Evolutionary conservation across 2,329 filamentous ascomycete genomes (phyloP), one percentile per base, ranked within the genome.

Genomic region (Mariannaea elegans): DNA sequence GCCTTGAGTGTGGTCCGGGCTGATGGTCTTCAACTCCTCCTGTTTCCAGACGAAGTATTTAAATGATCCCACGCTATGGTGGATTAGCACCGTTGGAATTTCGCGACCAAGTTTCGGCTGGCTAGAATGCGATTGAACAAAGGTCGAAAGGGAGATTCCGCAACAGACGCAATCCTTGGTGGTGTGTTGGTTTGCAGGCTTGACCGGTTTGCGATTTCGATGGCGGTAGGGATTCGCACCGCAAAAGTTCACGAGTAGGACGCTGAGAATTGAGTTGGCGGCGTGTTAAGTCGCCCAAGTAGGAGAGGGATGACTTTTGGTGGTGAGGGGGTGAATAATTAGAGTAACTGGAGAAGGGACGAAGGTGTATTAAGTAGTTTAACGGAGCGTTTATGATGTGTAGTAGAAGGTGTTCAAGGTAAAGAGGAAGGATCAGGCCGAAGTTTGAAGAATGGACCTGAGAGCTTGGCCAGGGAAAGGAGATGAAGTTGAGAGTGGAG

Each of bases 11-110:
- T 59, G 47, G 46, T 52, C 51, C 59, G 32, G 48, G 59, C 42
- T 63, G 48, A 49, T 58, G 50, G 38, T 52, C 44, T 60, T 53
- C 23, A 49, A 56, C 38, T 62, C 24, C 51, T 46, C 46, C n/a
- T 44, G 32, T 39, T 56, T 58, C 50, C 50, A 53, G 61, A 44
- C 29, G 45, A 45, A 50, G 41, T 45, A 55, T 54, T 56, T 19
- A 38, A 34, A 38, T 27, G 49, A 52, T 42, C 53, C 48, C 48
- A 50, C 52, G 45, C 27, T 29, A 19, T 29, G 45, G 31, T 16
- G 24, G 47, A 51, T n/a, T 14, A 24, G 16, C n/a, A 44, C 12
- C n/a, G 27, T 9, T 24, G 39, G 24, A 24, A 29, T 38, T 44
- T n/a, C 45, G 46, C 55, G 38, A 24, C 45, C 38, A 48, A 46